Evolutionary conservation across 2,329 filamentous ascomycete genomes (phyloP).

Genomic region (Scedosporium aurantiacum): DNA sequence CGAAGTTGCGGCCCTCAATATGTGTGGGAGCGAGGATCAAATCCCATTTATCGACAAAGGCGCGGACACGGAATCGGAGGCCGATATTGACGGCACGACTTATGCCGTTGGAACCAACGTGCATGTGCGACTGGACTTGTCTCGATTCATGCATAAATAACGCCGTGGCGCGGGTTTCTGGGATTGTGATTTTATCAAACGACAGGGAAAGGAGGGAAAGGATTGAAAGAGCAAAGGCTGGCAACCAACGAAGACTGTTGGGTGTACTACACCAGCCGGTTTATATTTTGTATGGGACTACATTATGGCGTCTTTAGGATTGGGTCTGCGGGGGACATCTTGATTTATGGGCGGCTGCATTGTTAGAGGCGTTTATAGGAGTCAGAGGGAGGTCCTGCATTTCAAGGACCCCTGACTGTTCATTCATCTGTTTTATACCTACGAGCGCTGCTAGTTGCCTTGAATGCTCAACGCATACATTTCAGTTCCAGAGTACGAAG

Average conservation of each 20-base stretch:
- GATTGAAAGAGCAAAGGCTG: not conserved
- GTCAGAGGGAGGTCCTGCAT: not conserved
- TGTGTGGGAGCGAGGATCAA: conserved; percentile 44
- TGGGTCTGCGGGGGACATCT: not conserved
- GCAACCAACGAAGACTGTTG: not conserved
- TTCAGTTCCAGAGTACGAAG: not conserved
- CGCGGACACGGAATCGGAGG: conserved; percentile 4
- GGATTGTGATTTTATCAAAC: not conserved
- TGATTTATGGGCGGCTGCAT: not conserved
- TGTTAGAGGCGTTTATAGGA: not conserved
- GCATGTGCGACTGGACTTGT: conserved; percentile 24
- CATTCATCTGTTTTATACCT: not conserved
- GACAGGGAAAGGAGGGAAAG: not conserved
- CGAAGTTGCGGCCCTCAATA: conserved; percentile 42
- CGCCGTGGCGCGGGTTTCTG: no score
- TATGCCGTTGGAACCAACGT: not conserved
- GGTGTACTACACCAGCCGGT: no score
- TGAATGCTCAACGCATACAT: not conserved
- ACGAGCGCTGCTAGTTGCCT: not conserved
- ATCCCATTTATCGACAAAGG: conserved; percentile 21
- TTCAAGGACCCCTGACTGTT: not conserved
- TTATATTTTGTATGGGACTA: not conserved
- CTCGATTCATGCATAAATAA: conserved; percentile 30
- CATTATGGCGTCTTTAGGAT: not conserved
- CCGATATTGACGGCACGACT: not conserved